Evolutionary conservation across 495 filamentous ascomycete genomes (phyloP).

Genomic region (Entonaema liquescens): DNA sequence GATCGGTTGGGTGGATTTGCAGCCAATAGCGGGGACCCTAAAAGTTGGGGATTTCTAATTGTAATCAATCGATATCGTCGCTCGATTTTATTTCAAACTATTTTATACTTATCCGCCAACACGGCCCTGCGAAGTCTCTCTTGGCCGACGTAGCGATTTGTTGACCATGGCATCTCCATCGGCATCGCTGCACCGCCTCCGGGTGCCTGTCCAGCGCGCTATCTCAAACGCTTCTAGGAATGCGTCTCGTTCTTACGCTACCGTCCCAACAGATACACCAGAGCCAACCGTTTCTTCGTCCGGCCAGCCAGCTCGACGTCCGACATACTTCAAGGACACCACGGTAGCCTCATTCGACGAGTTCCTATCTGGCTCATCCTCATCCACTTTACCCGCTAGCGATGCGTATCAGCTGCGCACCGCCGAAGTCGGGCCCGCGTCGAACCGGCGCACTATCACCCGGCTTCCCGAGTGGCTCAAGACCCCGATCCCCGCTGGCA

Average conservation of each 20-base stretch:
- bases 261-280: slow-evolving; percentile 37
- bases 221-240: slow-evolving; percentile 29
- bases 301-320: slow-evolving; percentile 49
- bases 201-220: slow-evolving; percentile 39
- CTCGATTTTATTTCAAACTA: slow-evolving; percentile 9
- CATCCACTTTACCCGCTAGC: slow-evolving; percentile 55
- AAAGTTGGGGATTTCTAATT: slow-evolving; percentile 35
- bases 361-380: slow-evolving; percentile 67
- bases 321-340: slow-evolving; percentile 85
- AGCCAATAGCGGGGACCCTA: slow-evolving; percentile 31
- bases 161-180: slow-evolving; percentile 39
- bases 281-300: slow-evolving; percentile 24
- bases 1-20: neutral
- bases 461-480: slow-evolving; percentile 94
- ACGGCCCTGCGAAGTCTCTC: neutral
- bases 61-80: slow-evolving; percentile 11
- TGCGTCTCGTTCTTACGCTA: slow-evolving; percentile 42
- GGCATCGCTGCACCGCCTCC: slow-evolving; percentile 31
- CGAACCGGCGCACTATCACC: slow-evolving; percentile 86
- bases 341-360: slow-evolving; percentile 85
- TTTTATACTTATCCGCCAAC: neutral
- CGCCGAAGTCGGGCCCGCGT: slow-evolving; percentile 82
- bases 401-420: slow-evolving; percentile 74
- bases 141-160: neutral
- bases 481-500: slow-evolving; percentile 83